Evolutionary conservation across 805 yeast genomes (phyloP).

Genomic region (Brettanomyces nanus): DNA sequence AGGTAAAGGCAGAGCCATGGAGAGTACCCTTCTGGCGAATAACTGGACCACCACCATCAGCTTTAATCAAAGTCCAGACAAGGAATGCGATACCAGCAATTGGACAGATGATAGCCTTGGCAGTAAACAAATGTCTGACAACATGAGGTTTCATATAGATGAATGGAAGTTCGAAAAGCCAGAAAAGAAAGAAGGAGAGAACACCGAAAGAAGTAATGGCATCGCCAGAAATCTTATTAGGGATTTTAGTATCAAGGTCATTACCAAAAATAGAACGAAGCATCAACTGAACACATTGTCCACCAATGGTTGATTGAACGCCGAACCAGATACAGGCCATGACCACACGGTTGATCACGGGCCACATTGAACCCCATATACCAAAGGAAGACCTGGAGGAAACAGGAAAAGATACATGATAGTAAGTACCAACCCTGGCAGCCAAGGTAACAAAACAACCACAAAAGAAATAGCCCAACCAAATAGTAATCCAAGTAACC

Average conservation of each 20-base stretch:
- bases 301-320: slow-evolving; percentile 80
- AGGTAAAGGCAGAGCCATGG: slow-evolving; percentile 56
- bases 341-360: slow-evolving; percentile 77
- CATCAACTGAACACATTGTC: slow-evolving; percentile 77
- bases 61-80: slow-evolving; percentile 76
- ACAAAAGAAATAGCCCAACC: slow-evolving; percentile 75
- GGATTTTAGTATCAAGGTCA: slow-evolving; percentile 53
- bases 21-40: slow-evolving; percentile 45
- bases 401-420: slow-evolving; percentile 83
- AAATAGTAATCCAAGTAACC: slow-evolving; percentile 84
- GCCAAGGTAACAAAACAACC: slow-evolving; percentile 61
- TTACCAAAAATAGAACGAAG: slow-evolving; percentile 66
- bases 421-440: slow-evolving; percentile 72
- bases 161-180: slow-evolving; percentile 73
- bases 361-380: slow-evolving; percentile 81
- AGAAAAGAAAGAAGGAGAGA: slow-evolving; percentile 71
- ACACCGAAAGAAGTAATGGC: slow-evolving; percentile 61
- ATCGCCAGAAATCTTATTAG: slow-evolving; percentile 35
- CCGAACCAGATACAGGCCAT: slow-evolving; percentile 78
- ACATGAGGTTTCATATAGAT: slow-evolving; percentile 77
- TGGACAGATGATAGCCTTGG: slow-evolving; percentile 72
- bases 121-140: slow-evolving; percentile 76
- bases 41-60: slow-evolving; percentile 72
- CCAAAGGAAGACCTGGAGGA: slow-evolving; percentile 79
- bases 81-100: slow-evolving; percentile 77